Base-by-base conservation (phyloP, 2,329 filamentous ascomycete species). In the Colletotrichum higginsianum region DNA sequence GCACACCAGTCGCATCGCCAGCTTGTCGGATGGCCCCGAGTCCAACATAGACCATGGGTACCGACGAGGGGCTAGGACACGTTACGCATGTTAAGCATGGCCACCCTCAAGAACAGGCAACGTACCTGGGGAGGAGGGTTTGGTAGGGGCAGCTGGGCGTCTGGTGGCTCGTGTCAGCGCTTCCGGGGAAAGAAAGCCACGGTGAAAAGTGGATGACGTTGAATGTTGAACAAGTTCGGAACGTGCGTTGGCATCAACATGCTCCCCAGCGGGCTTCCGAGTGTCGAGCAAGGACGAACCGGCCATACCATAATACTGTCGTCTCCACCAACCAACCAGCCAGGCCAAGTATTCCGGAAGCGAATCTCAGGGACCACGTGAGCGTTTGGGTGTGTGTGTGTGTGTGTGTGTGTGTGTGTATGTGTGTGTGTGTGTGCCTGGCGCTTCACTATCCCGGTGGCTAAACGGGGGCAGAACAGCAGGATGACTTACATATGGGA, bases 401-500 rank as follows among this genome's bases (percentile, higher is more conserved):
- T 11, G 35, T 38, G 30, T 30, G 35, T 38, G 35, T 38, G 35
- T 38, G 35, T 38, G 35, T 11, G n/a, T 11, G n/a, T n/a, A n/a
- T n/a, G n/a, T n/a, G n/a, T n/a, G n/a, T n/a, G n/a, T n/a, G n/a
- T n/a, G n/a, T n/a, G n/a, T n/a, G n/a, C n/a, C 16, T 11, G 9
- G 35, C 9, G 35, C 35, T 16, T 16, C 8, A 42, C 18, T 9
- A 60, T 42, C 26, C n/a, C 18, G 44, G 16, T 42, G 21, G 2
- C 40, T 23, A 55, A 18, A 38, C 7, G 53, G 58, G 46, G 44
- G 46, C 58, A 52, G 66, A 47, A 52, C 40, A 18, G 52, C 13
- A 47, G n/a, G 40, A 73, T 74, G 73, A 73, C 71, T 71, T 73
- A 73, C 71, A 74, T 74, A 62, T 71, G 66, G 42, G 55, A 30